Evolutionary conservation across 345 rosid species (phyloP), one percentile per base, ranked within the genome.

Genomic region (Ricinus communis): DNA sequence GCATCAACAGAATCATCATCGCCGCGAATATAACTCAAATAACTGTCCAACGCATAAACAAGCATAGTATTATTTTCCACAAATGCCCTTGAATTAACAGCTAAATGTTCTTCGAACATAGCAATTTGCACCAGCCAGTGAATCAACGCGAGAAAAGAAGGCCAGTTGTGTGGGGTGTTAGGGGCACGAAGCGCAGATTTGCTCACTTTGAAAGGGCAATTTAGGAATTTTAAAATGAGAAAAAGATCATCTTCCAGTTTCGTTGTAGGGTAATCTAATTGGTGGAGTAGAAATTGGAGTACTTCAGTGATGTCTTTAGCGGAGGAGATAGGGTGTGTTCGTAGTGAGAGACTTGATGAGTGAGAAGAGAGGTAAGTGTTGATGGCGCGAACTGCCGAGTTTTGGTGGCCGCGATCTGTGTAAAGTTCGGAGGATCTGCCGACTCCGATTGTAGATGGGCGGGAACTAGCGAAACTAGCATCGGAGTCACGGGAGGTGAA

Each of bases 91-190:
- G 82, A 53, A 69, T 75, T 76, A 5, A 72, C 66, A 2, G 66
- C 61, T 43, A 82, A 40, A 57, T 86, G 79, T 5, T 90, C 81
- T 50, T 21, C 70, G 61, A 74, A 85, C 60, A 77, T 70, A 3
- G 87, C 90, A 25, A 83, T 70, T 76, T 95, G 93, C 13, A 92
- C 97, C 41, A 92, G 50, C 97, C 97, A 92, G 73, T 85, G 87
- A 19, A 90, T 63, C 60, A 87, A 73, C n/a, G 85, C 92, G 15
- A 95, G 87, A 65, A 83, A 85, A 9, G 83, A 76, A 18, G 97
- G 97, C 97, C 96, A 95, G 45, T 93, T 88, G 84, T 89, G 96
- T 38, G 96, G 99, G 18, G 97, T 84, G 47, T 87, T 89, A 9
- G 93, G 93, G 27, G 98, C 91, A 36, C 87, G 88, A 52, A 92